Evolutionary conservation across 768 basidiomycete species (phyloP), one percentile per base, ranked within the genome.

Genomic region (Daedaleopsis nitida): DNA sequence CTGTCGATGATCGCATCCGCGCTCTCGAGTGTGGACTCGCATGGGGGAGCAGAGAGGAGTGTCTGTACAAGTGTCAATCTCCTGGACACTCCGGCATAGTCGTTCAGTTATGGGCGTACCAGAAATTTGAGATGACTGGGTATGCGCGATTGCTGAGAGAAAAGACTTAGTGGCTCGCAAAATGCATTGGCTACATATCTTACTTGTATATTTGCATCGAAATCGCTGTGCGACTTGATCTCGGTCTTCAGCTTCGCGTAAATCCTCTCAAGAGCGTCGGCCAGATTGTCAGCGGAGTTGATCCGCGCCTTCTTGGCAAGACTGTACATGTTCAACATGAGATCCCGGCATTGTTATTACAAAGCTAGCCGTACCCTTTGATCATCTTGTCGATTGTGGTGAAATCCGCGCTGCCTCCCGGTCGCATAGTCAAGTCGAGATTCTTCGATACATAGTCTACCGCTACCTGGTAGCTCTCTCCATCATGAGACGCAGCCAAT

Each of bases 51-150:
- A 5, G 88, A 85, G 38, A 92, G 77, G 19, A 78, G 72, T 11
- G 87, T 73, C 90, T 92, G 61, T 16, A 48, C 39, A 14, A 35
- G 21, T 34, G 12, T 17, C 19, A 21, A 24, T 23, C 6, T 2
- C 13, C 8, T 45, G 39, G 13, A 16, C 34, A 32, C 32, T 34
- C 13, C 43, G 13, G 55, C 8, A 21, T 32, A 32, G 27, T 32
- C 3, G 42, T 47, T 34, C 19, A 53, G 19, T 23, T 45, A 16
- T 53, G 17, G 13, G 3, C 35, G 4, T 71, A 92, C 91, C 56
- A 93, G 77, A 50, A 92, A 78, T 59, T 89, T 88, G 7, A 93
- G 72, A 72, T 92, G 89, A 66, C 86, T 84, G 3, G 90, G 89
- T 21, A 92, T 74, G 51, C 76, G 84, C 19, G 86, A 80, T 53